Evolutionary conservation across 1,284 basidiomycete species (phyloP).

Genomic region (Pholiota adiposa): DNA sequence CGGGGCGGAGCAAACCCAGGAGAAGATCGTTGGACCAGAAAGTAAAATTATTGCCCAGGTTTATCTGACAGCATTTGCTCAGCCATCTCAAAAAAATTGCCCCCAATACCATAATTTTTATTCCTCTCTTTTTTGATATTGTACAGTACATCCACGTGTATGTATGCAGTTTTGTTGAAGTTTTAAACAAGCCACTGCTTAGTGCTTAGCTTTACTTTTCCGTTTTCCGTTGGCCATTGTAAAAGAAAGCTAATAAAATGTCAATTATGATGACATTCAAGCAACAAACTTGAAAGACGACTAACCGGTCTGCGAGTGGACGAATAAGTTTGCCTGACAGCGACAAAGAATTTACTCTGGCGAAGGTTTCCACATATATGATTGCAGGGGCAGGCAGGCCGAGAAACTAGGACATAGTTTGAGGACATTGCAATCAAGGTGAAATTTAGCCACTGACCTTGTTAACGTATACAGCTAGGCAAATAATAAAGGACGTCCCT

Average conservation of each 20-base stretch:
- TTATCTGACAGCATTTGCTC: slow-evolving; percentile 8
- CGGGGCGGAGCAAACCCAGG: slow-evolving; percentile 60
- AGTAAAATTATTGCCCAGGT: slow-evolving; percentile 36
- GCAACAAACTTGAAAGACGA: slow-evolving; percentile 19
- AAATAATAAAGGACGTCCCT: slow-evolving; percentile 90
- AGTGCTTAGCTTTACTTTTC: slow-evolving; percentile 45
- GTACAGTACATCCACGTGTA: slow-evolving; percentile 5
- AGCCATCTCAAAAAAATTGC: slow-evolving; percentile 3
- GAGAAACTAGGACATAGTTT: slow-evolving; percentile 59
- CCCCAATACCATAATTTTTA: background rate
- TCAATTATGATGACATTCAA: background rate
- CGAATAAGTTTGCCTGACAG: slow-evolving; percentile 85
- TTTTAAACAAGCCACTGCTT: slow-evolving; percentile 68
- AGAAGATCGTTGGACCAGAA: slow-evolving; percentile 78
- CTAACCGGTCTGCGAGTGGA: slow-evolving; percentile 81
- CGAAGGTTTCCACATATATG: slow-evolving; percentile 95
- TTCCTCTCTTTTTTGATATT: background rate
- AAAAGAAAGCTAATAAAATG: slow-evolving; percentile 73
- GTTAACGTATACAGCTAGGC: slow-evolving; percentile 72
- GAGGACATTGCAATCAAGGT: background rate
- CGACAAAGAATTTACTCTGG: slow-evolving; percentile 83
- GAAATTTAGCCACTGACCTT: slow-evolving; percentile 58
- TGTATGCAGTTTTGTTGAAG: background rate
- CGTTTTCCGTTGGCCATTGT: slow-evolving; percentile 69
- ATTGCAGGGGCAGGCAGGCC: slow-evolving; percentile 74